phyloP scores from a whole-genome alignment of 768 basidiomycete genomes.

The Sarcodon aspratus region DNA sequence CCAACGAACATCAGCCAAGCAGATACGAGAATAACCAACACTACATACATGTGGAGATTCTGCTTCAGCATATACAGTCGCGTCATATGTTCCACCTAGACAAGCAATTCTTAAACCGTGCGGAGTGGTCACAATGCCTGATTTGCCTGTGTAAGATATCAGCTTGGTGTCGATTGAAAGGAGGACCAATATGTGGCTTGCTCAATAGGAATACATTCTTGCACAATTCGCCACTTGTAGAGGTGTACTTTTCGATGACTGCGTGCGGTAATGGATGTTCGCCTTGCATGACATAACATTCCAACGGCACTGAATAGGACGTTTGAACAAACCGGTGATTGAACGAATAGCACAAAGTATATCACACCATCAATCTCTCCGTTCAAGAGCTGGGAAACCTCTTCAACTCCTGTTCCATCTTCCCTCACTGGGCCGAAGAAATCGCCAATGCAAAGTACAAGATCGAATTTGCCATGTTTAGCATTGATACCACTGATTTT shows the following conservation, averaged over 20 bases:
- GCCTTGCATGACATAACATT: slow-evolving; percentile 92
- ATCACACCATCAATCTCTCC: slow-evolving; percentile 55
- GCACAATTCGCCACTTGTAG: slow-evolving; percentile 70
- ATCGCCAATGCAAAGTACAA: slow-evolving; percentile 73
- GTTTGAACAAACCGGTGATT: slow-evolving; percentile 3
- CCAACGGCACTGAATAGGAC: slow-evolving; percentile 54
- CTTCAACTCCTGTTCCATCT: slow-evolving; percentile 26
- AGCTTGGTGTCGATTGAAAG: slow-evolving; percentile 1
- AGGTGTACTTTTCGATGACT: slow-evolving; percentile 66
- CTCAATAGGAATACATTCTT: slow-evolving; percentile 80
- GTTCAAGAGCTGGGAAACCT: slow-evolving; percentile 48
- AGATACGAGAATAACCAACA: neutral
- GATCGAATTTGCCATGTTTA: slow-evolving; percentile 90
- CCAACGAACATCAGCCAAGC: neutral
- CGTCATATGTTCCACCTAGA: slow-evolving; percentile 68
- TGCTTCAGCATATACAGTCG: slow-evolving; percentile 42
- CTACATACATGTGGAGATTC: slow-evolving; percentile 53
- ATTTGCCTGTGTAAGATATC: slow-evolving; percentile 48
- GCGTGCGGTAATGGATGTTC: slow-evolving; percentile 58
- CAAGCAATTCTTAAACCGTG: slow-evolving; percentile 79
- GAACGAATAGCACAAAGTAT: neutral
- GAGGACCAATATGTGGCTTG: slow-evolving; percentile 26
- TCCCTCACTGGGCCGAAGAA: slow-evolving; percentile 60
- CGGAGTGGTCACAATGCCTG: slow-evolving; percentile 66
- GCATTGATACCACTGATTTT: slow-evolving; percentile 79